Evolutionary conservation across 1,139 yeast species (phyloP).

Genomic region (Pichia sorboxylosa): DNA sequence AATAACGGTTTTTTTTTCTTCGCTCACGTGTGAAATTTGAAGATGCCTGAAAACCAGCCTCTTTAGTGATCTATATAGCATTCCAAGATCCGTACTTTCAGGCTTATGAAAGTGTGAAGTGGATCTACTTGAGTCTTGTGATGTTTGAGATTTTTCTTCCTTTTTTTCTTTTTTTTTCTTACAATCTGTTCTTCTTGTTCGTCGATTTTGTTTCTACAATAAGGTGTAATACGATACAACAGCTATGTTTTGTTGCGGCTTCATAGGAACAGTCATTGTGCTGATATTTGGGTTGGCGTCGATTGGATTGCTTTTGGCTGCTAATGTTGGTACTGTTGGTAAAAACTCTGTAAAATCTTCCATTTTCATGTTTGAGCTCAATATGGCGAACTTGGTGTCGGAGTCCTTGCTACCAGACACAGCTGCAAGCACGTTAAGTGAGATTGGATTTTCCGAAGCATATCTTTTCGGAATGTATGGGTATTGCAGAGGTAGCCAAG

Average conservation of each 20-base stretch:
- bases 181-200: neutral
- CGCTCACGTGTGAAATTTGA: no score
- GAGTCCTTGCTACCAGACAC: constrained; percentile 13
- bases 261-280: constrained; percentile 4
- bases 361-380: constrained; percentile 31
- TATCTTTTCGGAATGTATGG: constrained; percentile 65
- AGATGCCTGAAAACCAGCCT: no score
- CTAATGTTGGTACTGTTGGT: constrained; percentile 15
- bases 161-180: neutral
- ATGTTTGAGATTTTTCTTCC: no score
- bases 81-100: no score
- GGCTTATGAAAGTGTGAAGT: no score
- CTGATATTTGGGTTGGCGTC: constrained; percentile 8
- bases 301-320: constrained; percentile 9
- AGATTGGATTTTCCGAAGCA: constrained; percentile 46
- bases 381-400: constrained; percentile 23
- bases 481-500: constrained; percentile 48
- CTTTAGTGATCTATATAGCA: no score
- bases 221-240: neutral
- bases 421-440: constrained; percentile 12
- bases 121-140: no score
- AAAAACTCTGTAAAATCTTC: constrained; percentile 26
- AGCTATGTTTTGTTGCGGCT: constrained; percentile 6
- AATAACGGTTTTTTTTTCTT: no score
- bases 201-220: neutral